Evolutionary conservation across 306 rosid genomes (phyloP).

Genomic region (Macrotyloma uniflorum): DNA sequence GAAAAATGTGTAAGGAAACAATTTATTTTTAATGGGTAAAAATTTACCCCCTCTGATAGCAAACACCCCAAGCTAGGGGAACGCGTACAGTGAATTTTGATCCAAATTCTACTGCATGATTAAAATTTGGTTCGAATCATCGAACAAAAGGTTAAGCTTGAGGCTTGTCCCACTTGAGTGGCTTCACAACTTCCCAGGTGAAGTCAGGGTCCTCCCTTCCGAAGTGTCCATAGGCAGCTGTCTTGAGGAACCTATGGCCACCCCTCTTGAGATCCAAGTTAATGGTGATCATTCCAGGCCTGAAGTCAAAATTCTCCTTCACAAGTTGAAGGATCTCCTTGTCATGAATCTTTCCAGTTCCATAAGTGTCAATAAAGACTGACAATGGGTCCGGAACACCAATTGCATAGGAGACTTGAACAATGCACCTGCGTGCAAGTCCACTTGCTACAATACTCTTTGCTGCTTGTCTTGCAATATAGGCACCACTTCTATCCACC

Average conservation of each 20-base stretch:
- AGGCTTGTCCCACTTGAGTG: constrained; percentile 20
- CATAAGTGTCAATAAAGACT: constrained; percentile 28
- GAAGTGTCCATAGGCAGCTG: constrained; percentile 21
- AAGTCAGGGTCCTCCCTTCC: constrained; percentile 22
- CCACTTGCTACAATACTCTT: constrained; percentile 30
- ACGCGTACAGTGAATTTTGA: background rate
- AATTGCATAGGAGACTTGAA: constrained; percentile 43
- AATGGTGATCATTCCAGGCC: constrained; percentile 25
- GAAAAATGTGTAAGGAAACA: background rate
- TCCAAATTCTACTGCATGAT: background rate
- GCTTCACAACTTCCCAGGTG: constrained; percentile 22
- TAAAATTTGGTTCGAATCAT: background rate
- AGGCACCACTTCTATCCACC: constrained; percentile 24
- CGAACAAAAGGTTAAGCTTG: background rate
- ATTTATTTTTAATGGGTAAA: background rate
- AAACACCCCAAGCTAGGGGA: background rate
- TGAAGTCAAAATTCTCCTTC: constrained; percentile 23
- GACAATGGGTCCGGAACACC: constrained; percentile 47
- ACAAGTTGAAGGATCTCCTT: constrained; percentile 12
- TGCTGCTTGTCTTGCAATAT: constrained; percentile 19
- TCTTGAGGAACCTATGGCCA: constrained; percentile 15
- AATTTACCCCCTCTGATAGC: background rate
- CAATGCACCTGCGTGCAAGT: constrained; percentile 44
- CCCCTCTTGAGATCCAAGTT: constrained; percentile 18
- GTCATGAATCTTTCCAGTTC: constrained; percentile 14